A percentile compares a stretch with the other conserved stretches of the same genome.
Evolutionary conservation across 2,329 filamentous ascomycete species (phyloP).

Genomic region (Pseudogymnoascus sp.): DNA sequence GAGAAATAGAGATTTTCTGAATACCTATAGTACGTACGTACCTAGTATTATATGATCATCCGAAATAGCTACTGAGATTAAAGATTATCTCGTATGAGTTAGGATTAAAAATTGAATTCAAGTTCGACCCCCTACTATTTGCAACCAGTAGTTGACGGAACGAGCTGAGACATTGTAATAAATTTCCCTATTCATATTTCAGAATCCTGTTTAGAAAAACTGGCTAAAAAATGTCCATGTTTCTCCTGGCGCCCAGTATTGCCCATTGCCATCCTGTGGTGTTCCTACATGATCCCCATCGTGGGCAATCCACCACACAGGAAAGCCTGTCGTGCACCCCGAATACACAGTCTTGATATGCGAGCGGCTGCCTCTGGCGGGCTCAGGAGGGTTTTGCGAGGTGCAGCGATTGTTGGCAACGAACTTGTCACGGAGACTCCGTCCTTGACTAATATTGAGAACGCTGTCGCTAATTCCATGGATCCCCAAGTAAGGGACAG

Average conservation of each 20-base stretch:
- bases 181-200: not conserved
- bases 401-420: constrained; percentile 32
- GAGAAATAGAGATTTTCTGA: too few relatives aligned
- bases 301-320: constrained; percentile 30
- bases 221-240: constrained; percentile 29
- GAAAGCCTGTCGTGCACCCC: constrained; percentile 28
- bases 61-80: too few relatives aligned
- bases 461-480: constrained; percentile 32
- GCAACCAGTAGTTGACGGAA: not conserved
- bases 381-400: constrained; percentile 17
- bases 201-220: not conserved
- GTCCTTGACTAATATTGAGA: constrained; percentile 28
- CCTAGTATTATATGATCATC: too few relatives aligned
- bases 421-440: constrained; percentile 32
- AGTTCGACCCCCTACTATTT: not conserved
- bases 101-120: too few relatives aligned
- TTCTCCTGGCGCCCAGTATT: constrained; percentile 22
- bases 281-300: constrained; percentile 27
- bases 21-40: too few relatives aligned
- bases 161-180: not conserved
- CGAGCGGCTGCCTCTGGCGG: constrained; percentile 16
- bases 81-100: too few relatives aligned
- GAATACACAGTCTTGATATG: constrained; percentile 19
- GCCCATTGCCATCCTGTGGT: constrained; percentile 19
- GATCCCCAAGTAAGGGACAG: constrained; percentile 30